phyloP scores from a whole-genome alignment of 202 grass and related monocot species.

The Digitaria exilis region DNA sequence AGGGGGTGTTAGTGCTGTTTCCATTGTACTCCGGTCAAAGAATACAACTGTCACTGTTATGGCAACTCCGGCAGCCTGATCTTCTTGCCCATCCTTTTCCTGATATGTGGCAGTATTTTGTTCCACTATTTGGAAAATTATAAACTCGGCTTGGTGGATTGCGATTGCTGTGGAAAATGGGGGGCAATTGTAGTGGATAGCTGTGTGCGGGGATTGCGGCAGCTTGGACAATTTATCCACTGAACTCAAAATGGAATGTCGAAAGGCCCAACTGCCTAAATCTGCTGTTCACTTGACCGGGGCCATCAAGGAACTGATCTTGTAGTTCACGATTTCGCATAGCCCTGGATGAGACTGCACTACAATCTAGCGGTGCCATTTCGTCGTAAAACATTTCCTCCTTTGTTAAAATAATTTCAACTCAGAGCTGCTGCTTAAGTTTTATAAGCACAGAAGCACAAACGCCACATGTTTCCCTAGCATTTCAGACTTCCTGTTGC shows the following conservation, averaged over 20 bases:
- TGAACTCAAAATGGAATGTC: neutral
- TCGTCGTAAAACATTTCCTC: no score
- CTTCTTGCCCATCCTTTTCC: neutral
- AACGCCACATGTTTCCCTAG: no score
- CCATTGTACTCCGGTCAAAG: slow-evolving; percentile 26
- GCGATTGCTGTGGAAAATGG: slow-evolving; percentile 9
- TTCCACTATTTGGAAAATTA: slow-evolving; percentile 35
- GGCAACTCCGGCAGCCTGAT: neutral
- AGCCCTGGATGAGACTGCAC: no score
- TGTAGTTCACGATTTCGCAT: neutral
- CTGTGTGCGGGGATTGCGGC: neutral
- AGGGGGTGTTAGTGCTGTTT: neutral
- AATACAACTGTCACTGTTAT: slow-evolving; percentile 23
- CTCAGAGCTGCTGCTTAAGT: neutral
- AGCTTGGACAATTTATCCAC: slow-evolving; percentile 4
- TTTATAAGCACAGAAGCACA: neutral
- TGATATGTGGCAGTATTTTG: slow-evolving; percentile 1
- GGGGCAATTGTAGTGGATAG: slow-evolving; percentile 2
- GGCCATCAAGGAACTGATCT: neutral
- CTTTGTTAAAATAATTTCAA: no score
- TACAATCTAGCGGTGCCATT: no score
- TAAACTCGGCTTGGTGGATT: neutral
- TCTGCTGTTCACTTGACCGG: neutral
- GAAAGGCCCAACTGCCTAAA: neutral
- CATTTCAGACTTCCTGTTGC: no score